These are phyloP conservation scores for Solanum rostratum DNA, from an alignment of 257 asterid species.

Conservation along the genomic window DNA sequence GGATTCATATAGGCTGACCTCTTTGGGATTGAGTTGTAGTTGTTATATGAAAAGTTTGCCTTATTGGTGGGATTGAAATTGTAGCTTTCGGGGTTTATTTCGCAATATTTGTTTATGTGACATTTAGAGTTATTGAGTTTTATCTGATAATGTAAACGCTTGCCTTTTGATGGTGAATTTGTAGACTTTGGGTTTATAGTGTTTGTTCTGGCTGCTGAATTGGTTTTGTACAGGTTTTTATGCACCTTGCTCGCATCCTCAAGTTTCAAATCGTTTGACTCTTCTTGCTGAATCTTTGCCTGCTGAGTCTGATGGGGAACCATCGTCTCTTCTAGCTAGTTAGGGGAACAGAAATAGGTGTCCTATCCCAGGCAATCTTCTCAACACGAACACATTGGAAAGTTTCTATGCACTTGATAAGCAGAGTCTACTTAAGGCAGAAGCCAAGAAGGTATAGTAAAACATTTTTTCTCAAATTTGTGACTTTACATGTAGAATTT, in stretches of 20 bases:
- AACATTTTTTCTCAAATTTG: background rate
- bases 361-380: slow-evolving; percentile 75
- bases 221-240: slow-evolving; percentile 51
- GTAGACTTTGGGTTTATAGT: background rate
- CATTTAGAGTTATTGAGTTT: background rate
- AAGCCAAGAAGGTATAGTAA: slow-evolving; percentile 57
- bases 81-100: background rate
- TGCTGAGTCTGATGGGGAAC: slow-evolving; percentile 31
- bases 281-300: slow-evolving; percentile 83
- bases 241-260: slow-evolving; percentile 75
- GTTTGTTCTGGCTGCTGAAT: background rate
- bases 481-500: background rate
- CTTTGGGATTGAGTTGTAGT: background rate
- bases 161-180: background rate
- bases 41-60: background rate
- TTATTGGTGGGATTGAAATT: background rate
- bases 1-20: background rate
- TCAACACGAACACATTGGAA: slow-evolving; percentile 82
- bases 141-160: background rate
- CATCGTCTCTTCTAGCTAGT: slow-evolving; percentile 16
- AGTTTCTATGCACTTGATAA: slow-evolving; percentile 70
- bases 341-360: slow-evolving; percentile 83
- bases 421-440: slow-evolving; percentile 48
- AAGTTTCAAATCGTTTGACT: slow-evolving; percentile 67
- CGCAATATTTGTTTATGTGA: background rate